These are phyloP conservation scores for Botryotinia calthae DNA, from an alignment of 2,329 filamentous ascomycete species.

Conservation along the genomic window DNA sequence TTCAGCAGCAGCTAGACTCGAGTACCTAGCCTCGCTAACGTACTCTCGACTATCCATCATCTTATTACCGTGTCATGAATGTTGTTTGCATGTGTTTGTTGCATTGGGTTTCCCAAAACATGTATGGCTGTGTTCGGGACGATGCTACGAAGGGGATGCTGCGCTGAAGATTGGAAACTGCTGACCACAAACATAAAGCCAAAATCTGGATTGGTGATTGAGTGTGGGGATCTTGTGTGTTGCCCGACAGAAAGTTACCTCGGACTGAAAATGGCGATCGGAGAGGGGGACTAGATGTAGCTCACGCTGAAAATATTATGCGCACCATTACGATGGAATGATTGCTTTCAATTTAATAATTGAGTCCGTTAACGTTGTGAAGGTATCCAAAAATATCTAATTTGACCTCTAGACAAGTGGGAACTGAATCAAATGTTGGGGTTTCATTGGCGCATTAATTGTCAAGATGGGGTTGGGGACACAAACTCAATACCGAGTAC, in stretches of 20 bases:
- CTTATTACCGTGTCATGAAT: background rate
- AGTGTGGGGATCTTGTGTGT: background rate
- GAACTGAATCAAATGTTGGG: no score
- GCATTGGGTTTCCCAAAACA: background rate
- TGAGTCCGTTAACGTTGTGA: background rate
- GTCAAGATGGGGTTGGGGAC: background rate
- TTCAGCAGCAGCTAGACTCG: background rate
- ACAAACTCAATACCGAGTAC: background rate
- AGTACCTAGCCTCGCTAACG: background rate
- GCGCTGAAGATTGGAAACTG: background rate
- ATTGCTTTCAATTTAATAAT: background rate
- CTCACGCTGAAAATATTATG: background rate
- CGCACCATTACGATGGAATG: conserved; percentile 11
- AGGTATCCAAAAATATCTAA: background rate
- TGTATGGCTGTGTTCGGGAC: background rate
- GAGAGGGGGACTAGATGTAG: background rate
- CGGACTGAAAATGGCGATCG: conserved; percentile 4
- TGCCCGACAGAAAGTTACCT: conserved; percentile 8
- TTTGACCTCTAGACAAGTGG: background rate
- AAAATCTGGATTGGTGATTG: conserved; percentile 2
- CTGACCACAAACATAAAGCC: background rate
- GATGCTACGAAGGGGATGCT: conserved; percentile 4
- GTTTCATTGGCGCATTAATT: conserved; percentile 14
- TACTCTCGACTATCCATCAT: background rate
- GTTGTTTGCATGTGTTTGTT: conserved; percentile 1